A percentile compares a stretch with the other conserved stretches of the same genome.
Conservation (phyloP, 345 rosid genomes). For the Gossypium ekmanianum region DNA sequence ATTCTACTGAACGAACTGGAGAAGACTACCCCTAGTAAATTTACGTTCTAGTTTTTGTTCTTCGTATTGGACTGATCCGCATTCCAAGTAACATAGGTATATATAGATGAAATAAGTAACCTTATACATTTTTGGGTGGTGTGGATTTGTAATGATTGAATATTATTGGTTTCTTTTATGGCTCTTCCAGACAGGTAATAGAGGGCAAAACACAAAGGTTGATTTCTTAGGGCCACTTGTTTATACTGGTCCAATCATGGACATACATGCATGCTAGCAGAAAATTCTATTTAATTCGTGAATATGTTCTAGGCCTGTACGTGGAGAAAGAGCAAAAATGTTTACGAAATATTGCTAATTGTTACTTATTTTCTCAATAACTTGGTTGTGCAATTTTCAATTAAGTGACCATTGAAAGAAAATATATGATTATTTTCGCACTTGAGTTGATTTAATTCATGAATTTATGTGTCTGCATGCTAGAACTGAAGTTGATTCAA, state of each 20-base stretch:
- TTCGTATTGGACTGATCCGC: too few species aligned
- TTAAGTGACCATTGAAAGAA: neutral
- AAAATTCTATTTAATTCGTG: neutral
- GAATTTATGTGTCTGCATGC: neutral
- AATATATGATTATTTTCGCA: neutral
- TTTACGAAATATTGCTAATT: neutral
- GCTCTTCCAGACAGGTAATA: neutral
- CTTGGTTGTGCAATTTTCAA: neutral
- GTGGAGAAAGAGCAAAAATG: neutral
- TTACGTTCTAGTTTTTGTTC: too few species aligned
- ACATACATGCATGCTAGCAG: neutral
- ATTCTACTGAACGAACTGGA: too few species aligned
- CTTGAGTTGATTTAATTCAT: neutral
- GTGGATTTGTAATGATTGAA: neutral
- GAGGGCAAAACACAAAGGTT: neutral
- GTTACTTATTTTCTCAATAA: neutral
- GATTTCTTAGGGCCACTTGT: too few species aligned
- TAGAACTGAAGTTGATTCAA: neutral
- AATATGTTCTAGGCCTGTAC: neutral
- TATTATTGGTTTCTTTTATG: neutral
- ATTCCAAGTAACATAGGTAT: neutral
- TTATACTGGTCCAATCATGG: neutral
- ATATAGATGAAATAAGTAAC: neutral
- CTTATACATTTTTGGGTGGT: neutral
- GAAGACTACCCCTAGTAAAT: too few species aligned